Evolutionary conservation across 2,329 filamentous ascomycete species (phyloP).

Genomic region (Fusarium pseudoanthophilum): DNA sequence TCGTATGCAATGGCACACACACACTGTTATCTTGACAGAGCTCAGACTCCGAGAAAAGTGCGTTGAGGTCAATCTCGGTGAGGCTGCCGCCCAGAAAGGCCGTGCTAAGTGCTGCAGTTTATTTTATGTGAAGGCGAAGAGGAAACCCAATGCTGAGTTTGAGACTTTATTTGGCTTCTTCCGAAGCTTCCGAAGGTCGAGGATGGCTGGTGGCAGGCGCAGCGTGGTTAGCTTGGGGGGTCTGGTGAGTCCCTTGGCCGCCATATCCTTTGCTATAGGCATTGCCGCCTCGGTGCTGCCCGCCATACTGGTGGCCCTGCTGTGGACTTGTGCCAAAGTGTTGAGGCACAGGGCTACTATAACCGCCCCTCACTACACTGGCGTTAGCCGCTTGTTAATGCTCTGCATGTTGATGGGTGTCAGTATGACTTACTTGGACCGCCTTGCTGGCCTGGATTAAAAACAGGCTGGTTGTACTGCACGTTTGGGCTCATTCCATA

Average conservation of each 20-base stretch:
- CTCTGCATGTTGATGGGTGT: constrained; percentile 10
- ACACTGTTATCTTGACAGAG: constrained; percentile 31
- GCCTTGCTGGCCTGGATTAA: constrained; percentile 72
- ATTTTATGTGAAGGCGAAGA: constrained; percentile 25
- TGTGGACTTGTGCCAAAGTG: constrained; percentile 75
- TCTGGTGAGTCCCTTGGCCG: constrained; percentile 56
- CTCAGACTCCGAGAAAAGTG: constrained; percentile 39
- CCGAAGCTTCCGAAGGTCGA: constrained; percentile 53
- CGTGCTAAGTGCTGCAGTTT: constrained; percentile 40
- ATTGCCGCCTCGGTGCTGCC: constrained; percentile 65
- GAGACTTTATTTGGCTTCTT: constrained; percentile 57
- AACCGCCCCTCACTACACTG: constrained; percentile 68
- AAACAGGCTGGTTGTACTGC: constrained; percentile 80
- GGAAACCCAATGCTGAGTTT: constrained; percentile 16
- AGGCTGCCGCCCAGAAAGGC: constrained; percentile 38
- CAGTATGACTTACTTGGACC: constrained; percentile 74
- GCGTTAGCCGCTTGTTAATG: constrained; percentile 52
- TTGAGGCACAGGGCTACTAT: constrained; percentile 67
- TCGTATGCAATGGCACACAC: constrained; percentile 37
- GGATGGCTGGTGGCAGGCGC: constrained; percentile 49
- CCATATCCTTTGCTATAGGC: constrained; percentile 65
- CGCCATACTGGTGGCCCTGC: constrained; percentile 71
- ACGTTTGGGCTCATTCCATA: constrained; percentile 81
- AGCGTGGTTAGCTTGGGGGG: constrained; percentile 50
- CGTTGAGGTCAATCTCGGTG: constrained; percentile 38